Base-by-base conservation (phyloP, 331 rosid genomes). In the Dryas integrifolia region DNA sequence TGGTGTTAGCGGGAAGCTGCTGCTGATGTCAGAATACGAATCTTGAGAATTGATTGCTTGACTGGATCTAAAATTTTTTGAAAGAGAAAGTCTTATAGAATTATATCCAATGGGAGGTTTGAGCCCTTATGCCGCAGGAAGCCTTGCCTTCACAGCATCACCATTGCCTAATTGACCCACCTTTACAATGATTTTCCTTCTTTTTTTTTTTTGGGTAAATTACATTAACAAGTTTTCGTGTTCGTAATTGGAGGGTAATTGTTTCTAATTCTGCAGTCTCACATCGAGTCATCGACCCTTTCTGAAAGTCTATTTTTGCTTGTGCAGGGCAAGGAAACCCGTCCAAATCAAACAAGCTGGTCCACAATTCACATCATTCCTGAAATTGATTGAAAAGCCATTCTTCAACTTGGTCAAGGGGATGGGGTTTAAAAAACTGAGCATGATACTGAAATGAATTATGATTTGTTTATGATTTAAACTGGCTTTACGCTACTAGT, bases 251-350 rank as follows among this genome's bases (percentile, higher is more conserved):
- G 11, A 0, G 21, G 60, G 58, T 38, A 68, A 14, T 55, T 45
- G 45, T 55, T 7, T 55, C 30, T 14, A 38, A 12, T 41, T 57
- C 45, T 3, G 4, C 12, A 3, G 0, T 30, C 12, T 3, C 67
- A 30, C 35, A 30, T 30, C 35, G 35, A 30, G 35, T 30, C 35
- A 10, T 58, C 0, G 39, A 3, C 12, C 76, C 48, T 57, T 85
- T 86, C 94, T 88, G 88, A 89, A 84, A 63, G 21, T 67, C 57
- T 71, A 73, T 76, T 76, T 86, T 79, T 69, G 65, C 64, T 85
- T 69, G 77, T 88, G 93, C 98, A 92, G 98, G 96, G 86, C 59
- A 14, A 55, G 80, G 75, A 86, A 77, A 38, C 72, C 50, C n/a
- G 78, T 70, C 60, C 89, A 65, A 66, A 77, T 69, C 77, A 65